Conservation (phyloP, 805 yeast species). For the Saturnispora serradocipensis region DNA sequence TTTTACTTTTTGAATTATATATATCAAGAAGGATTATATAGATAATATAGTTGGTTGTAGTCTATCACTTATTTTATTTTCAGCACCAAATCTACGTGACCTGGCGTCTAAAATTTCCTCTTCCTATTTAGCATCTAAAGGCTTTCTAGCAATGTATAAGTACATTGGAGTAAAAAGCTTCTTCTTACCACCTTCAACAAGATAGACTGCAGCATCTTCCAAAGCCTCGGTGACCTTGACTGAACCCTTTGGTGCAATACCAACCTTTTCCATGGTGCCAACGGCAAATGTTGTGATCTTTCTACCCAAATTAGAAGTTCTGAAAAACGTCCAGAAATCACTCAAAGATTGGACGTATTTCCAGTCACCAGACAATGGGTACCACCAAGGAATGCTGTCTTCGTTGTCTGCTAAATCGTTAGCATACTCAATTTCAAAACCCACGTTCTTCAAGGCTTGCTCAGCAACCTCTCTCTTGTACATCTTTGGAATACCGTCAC, state of each 20-base stretch:
- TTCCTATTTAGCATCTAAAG: conserved; percentile 25
- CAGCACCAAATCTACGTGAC: background rate
- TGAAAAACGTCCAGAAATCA: conserved; percentile 75
- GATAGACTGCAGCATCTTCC: conserved; percentile 93
- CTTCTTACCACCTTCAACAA: conserved; percentile 87
- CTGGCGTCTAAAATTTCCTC: background rate
- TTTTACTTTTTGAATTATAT: background rate
- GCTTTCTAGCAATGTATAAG: conserved; percentile 84
- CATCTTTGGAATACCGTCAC: conserved; percentile 99
- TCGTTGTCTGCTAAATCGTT: conserved; percentile 74
- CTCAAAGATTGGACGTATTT: conserved; percentile 69
- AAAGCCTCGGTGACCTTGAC: conserved; percentile 83
- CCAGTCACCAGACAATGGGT: conserved; percentile 93
- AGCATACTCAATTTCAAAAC: conserved; percentile 70
- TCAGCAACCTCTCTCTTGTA: conserved; percentile 76
- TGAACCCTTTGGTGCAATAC: conserved; percentile 90
- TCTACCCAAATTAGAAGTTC: conserved; percentile 86
- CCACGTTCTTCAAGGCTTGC: conserved; percentile 75
- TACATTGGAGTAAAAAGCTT: conserved; percentile 96
- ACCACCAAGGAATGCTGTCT: conserved; percentile 94
- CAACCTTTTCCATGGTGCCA: conserved; percentile 71
- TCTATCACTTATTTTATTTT: background rate
- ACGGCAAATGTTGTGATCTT: conserved; percentile 71
- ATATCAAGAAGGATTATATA: background rate
- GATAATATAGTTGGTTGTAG: background rate